phyloP scores from a whole-genome alignment of 2,329 filamentous ascomycete genomes.

The Sclerotinia spermophila region DNA sequence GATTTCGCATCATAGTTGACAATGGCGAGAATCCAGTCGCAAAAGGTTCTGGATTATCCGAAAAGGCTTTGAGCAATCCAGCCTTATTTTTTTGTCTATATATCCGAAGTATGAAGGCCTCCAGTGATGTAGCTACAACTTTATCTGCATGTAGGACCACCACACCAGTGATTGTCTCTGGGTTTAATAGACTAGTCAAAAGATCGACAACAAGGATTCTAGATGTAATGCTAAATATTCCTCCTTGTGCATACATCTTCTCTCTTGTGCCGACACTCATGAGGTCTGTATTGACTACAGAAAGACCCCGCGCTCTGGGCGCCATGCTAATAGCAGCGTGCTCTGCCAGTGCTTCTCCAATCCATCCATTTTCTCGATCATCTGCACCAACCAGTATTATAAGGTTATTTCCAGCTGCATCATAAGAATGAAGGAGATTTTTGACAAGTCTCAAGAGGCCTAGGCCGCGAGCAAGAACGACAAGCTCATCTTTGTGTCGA shows the following conservation, averaged over 20 bases:
- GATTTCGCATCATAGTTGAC: conserved; percentile 83
- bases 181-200: conserved; percentile 75
- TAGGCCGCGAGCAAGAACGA: conserved; percentile 86
- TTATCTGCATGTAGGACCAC: conserved; percentile 86
- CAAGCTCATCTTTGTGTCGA: conserved; percentile 85
- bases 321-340: conserved; percentile 87
- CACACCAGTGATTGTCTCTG: conserved; percentile 81
- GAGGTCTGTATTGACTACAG: conserved; percentile 89
- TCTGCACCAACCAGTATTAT: conserved; percentile 86
- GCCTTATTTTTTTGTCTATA: conserved; percentile 92
- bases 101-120: conserved; percentile 92
- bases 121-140: conserved; percentile 78
- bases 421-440: conserved; percentile 95
- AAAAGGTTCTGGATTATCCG: conserved; percentile 88
- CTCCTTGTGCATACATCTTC: conserved; percentile 85
- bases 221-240: conserved; percentile 93
- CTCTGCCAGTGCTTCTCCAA: conserved; percentile 92
- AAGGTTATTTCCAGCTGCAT: conserved; percentile 90
- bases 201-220: conserved; percentile 93
- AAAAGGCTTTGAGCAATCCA: conserved; percentile 94
- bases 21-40: conserved; percentile 83
- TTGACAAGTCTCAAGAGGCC: conserved; percentile 88
- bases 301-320: conserved; percentile 77
- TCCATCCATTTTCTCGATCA: conserved; percentile 93
- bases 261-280: conserved; percentile 83